Conservation (phyloP, 208 protist species). For the Tritrichomonas musculus region DNA sequence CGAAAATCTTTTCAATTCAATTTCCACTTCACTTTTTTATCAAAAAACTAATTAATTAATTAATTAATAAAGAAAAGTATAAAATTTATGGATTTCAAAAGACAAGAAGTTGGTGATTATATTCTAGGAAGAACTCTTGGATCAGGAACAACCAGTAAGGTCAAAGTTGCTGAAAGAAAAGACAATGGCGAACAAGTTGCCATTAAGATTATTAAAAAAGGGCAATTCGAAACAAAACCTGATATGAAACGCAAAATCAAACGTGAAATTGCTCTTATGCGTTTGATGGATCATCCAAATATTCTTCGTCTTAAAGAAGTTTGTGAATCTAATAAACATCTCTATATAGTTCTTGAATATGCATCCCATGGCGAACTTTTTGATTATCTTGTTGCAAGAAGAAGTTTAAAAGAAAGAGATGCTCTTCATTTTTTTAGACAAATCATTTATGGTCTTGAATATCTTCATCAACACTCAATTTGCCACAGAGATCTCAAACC, state of each 20-base stretch:
- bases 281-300: neutral
- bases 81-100: no score
- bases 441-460: slow-evolving; percentile 27
- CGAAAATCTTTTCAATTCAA: no score
- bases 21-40: no score
- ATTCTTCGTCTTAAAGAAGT: neutral
- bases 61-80: no score
- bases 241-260: neutral
- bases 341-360: slow-evolving; percentile 30
- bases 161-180: slow-evolving; percentile 5
- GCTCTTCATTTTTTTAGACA: neutral
- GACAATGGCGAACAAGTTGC: neutral
- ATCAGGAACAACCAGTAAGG: neutral
- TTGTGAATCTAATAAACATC: neutral
- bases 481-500: slow-evolving; percentile 11
- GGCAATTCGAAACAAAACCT: neutral
- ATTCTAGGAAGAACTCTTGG: neutral
- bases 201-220: slow-evolving; percentile 27
- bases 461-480: neutral
- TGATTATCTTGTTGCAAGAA: neutral
- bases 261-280: slow-evolving; percentile 11
- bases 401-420: neutral
- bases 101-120: neutral
- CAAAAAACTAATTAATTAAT: no score
- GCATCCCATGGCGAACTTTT: neutral